Percentiles rank a stretch among this genome's conserved stretches.
These are phyloP conservation scores for Trematosphaeria pertusa DNA, from an alignment of 2,329 filamentous ascomycete genomes.

Conservation along the genomic window DNA sequence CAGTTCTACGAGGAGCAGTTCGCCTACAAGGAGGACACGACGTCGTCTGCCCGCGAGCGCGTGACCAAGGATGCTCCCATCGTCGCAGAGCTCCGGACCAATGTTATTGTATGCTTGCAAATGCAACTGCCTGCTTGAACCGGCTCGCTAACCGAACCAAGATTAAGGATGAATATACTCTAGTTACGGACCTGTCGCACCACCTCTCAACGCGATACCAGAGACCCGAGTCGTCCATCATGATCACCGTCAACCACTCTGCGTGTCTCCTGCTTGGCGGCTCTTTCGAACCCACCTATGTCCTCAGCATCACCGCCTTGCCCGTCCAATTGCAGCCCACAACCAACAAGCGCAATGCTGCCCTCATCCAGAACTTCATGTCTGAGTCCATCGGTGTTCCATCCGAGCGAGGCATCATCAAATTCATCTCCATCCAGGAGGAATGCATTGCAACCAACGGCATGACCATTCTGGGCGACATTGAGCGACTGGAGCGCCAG, in stretches of 20 bases:
- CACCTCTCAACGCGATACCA: constrained; percentile 78
- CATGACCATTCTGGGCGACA: constrained; percentile 71
- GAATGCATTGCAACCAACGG: constrained; percentile 76
- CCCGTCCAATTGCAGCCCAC: constrained; percentile 72
- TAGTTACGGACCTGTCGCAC: constrained; percentile 76
- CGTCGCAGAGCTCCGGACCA: constrained; percentile 56
- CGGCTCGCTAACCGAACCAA: constrained; percentile 47
- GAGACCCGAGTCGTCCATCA: constrained; percentile 74
- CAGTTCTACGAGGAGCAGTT: constrained; percentile 49
- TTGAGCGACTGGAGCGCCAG: constrained; percentile 64
- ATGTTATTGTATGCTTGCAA: constrained; percentile 56
- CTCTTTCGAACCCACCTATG: constrained; percentile 80
- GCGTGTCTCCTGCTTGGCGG: constrained; percentile 77
- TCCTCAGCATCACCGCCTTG: constrained; percentile 75
- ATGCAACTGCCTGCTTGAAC: constrained; percentile 15
- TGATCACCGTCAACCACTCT: constrained; percentile 78
- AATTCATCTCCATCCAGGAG: constrained; percentile 73
- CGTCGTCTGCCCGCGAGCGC: constrained; percentile 49
- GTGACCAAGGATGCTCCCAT: constrained; percentile 55
- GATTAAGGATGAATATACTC: constrained; percentile 76
- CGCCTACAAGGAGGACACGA: constrained; percentile 43
- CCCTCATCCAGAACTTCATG: constrained; percentile 78
- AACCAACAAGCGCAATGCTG: constrained; percentile 81
- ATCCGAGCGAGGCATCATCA: constrained; percentile 72
- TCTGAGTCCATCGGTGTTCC: constrained; percentile 72